phyloP scores from a whole-genome alignment of 139 green algal species.

The Chara braunii region DNA sequence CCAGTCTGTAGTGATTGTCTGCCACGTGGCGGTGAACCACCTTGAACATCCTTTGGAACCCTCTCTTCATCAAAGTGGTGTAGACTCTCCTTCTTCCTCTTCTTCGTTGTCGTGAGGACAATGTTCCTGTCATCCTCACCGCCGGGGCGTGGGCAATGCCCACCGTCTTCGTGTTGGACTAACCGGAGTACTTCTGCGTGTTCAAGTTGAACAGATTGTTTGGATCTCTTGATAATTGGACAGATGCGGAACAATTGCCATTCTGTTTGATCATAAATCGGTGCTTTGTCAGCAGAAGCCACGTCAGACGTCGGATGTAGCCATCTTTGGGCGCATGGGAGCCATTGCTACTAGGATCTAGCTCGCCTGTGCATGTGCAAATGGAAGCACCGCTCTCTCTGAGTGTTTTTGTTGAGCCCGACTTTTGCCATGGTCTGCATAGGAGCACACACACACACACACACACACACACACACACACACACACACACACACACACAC shows the following conservation, averaged over 20 bases:
- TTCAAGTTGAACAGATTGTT: constrained; percentile 32
- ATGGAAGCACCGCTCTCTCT: no score
- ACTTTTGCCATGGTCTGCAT: no score
- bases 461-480: no score
- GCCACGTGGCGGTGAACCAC: constrained; percentile 23
- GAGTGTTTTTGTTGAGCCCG: no score
- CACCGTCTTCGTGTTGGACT: constrained; percentile 32
- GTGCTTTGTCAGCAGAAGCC: constrained; percentile 23
- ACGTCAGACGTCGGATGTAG: constrained; percentile 14
- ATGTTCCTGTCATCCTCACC: neutral
- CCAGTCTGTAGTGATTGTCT: constrained; percentile 22
- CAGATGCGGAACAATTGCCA: neutral
- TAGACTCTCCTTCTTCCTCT: constrained; percentile 7
- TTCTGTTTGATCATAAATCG: constrained; percentile 20
- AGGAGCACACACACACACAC: no score
- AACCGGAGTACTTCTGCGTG: constrained; percentile 32
- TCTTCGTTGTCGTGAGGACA: constrained; percentile 20
- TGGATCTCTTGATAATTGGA: constrained; percentile 19
- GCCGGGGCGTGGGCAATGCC: neutral
- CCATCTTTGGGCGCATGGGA: no score
- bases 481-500: no score
- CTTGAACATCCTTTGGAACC: constrained; percentile 19
- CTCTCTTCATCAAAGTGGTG: constrained; percentile 22
- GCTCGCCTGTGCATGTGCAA: no score
- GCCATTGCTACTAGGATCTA: no score